Evolutionary conservation across 2,329 filamentous ascomycete genomes (phyloP), one percentile per base, ranked within the genome.

Genomic region (Aspergillus oerlinghausenensis): DNA sequence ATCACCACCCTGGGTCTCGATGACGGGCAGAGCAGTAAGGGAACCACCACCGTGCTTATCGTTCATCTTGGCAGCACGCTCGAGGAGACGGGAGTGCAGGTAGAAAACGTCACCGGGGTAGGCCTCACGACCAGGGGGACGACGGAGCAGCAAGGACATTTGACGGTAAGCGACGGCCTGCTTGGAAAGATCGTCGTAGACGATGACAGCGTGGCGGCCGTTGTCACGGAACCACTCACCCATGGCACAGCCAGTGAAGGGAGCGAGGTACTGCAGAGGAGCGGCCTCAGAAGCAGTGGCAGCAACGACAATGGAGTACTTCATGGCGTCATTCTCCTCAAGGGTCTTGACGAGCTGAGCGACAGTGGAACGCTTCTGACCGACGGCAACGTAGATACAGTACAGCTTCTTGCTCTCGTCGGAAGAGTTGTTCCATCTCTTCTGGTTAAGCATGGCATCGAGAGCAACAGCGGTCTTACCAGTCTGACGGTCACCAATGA

Each of bases 1-100:
- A 82, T 99, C 94, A 90, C 94, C 94, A 86, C 94, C 94, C 86
- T 97, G 94, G 77, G 94, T 99, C 86, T 99, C 94, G 77, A 99
- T 97, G 80, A 97, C 78, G 75, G 94, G 94, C 63, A 99, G 89
- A 67, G 94, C 93, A 80, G 94, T 99, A 80, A 97, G 86, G 70
- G 93, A 97, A 77, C 94, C 94, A 81, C 90, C 91, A 75, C 92
- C 92, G 76, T 89, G 90, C 82, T 90, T 93, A 79, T 92, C 84
- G 86, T 88, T 96, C 88, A 99, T 91, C 89, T 99, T 99, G 82
- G 94, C 94, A 62, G 94, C 90, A 88, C 94, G 94, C 87, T 99
- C 94, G 68, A 99, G 87, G 62, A 99, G 90, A 88, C 94, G 92
- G 71, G 94, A 97, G 88, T 97, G 93, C 70, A 97, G 90, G 83